Conservation (phyloP, 805 yeast species). For the Priceomyces fermenticarens region DNA sequence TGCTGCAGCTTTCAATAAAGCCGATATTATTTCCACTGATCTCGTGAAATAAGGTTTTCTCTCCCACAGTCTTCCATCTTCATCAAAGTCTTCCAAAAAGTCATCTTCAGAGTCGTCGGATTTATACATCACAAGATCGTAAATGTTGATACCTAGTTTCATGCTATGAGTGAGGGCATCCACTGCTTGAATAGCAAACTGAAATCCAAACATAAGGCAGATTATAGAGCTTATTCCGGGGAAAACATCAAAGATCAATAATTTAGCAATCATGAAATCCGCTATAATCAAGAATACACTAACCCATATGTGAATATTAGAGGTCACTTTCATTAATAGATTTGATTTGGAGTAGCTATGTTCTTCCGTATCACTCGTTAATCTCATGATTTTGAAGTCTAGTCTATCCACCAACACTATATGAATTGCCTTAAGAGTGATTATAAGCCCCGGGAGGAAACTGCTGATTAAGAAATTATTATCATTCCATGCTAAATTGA, state of each 20-base stretch:
- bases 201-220: constrained; percentile 70
- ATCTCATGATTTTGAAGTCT: constrained; percentile 32
- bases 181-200: constrained; percentile 62
- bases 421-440: constrained; percentile 63
- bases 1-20: constrained; percentile 33
- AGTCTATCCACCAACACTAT: constrained; percentile 63
- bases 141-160: constrained; percentile 49
- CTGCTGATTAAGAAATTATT: constrained; percentile 54
- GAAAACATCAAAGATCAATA: constrained; percentile 56
- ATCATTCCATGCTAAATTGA: constrained; percentile 63
- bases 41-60: constrained; percentile 59
- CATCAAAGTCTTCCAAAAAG: constrained; percentile 19
- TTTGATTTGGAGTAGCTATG: constrained; percentile 11
- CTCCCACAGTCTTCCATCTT: constrained; percentile 73
- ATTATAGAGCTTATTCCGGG: constrained; percentile 51
- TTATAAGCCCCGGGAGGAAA: constrained; percentile 31
- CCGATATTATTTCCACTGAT: constrained; percentile 50
- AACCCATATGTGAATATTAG: constrained; percentile 44
- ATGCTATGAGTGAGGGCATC: constrained; percentile 46
- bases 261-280: constrained; percentile 52
- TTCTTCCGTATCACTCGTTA: constrained; percentile 21
- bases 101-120: constrained; percentile 21
- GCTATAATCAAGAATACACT: constrained; percentile 40
- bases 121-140: constrained; percentile 52
- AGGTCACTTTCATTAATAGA: constrained; percentile 30